Base-by-base conservation (phyloP, 805 yeast genomes). In the Torulaspora gathmanii region DNA sequence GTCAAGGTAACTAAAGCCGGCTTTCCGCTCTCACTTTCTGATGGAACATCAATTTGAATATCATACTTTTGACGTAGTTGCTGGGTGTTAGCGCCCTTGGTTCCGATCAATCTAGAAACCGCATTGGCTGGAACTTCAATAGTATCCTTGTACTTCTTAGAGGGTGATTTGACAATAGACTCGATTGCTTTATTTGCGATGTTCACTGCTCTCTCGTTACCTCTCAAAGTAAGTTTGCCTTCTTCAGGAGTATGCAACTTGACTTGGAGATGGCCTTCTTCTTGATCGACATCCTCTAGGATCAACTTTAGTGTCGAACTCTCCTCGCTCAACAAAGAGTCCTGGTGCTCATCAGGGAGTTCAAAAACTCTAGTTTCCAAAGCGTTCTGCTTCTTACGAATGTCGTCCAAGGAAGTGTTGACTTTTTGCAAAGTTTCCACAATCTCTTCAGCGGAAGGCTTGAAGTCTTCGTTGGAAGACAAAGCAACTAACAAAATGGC, bases 81-180 rank as follows among this genome's bases (percentile, higher is more conserved):
- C 54, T 78, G 77, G 60, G 93, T 69, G 60, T 80, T 79, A 34
- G 86, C 70, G 45, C 99, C 99, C 49, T 79, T 85, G 62, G 83
- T 85, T 54, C 99, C 99, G 65, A 93, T 88, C 43, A 95, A 73
- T 67, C 93, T 81, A 23, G 93, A 76, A 48, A 91, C 70, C 38
- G 80, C 77, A 41, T 73, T 69, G 2, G 80, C 66, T 50, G 96
- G 95, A 61, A 88, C 80, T 25, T 71, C 72, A 42, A 83, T 61
- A 31, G 68, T 66, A 15, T 77, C 68, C 13, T 75, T 61, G 46
- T 53, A 45, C 15, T 62, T 58, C 29, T 45, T 54, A 17, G 60
- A 52, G 13, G 64, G 60, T 7, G 57, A 41, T 15, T 49, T 55
- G 7, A 56, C 60, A 56, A 65, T 72, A 4, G 53, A 42, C 8